Evolutionary conservation across 2,329 filamentous ascomycete genomes (phyloP).

Genomic region (Paraconiothyrium sp.): DNA sequence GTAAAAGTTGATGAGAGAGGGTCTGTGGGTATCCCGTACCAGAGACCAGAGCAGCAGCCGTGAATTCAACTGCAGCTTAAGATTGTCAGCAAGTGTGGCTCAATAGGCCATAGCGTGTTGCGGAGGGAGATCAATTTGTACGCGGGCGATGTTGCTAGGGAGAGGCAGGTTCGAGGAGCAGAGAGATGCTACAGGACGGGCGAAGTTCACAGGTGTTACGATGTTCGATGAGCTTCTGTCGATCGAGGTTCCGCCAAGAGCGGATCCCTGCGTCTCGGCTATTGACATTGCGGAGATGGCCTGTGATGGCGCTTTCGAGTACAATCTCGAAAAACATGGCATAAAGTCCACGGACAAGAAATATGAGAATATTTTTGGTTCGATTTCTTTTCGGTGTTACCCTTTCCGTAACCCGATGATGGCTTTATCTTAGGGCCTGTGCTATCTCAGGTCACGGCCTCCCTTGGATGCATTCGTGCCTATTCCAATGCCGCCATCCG

Average conservation of each 20-base stretch:
- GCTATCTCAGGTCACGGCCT: not conserved
- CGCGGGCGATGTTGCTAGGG: slow-evolving; percentile 7
- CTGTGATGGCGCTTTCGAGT: not conserved
- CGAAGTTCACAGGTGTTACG: slow-evolving; percentile 8
- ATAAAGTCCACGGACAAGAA: not conserved
- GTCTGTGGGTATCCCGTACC: slow-evolving; percentile 12
- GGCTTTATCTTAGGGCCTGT: not conserved
- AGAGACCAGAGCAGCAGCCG: slow-evolving; percentile 10
- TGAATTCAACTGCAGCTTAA: not conserved
- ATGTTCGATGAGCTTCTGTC: slow-evolving; percentile 15
- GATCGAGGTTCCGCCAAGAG: slow-evolving; percentile 8
- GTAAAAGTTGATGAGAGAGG: not conserved
- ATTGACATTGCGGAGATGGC: slow-evolving; percentile 12
- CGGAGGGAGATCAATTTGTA: slow-evolving; percentile 11
- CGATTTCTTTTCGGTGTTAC: too few relatives aligned
- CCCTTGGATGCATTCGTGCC: not conserved
- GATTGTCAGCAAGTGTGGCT: slow-evolving; percentile 3
- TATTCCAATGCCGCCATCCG: not conserved
- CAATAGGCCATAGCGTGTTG: slow-evolving; percentile 18
- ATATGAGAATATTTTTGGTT: not conserved
- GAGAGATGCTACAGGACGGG: slow-evolving; percentile 5
- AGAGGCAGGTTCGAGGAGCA: slow-evolving; percentile 2
- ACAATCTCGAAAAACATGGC: not conserved
- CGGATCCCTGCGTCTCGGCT: slow-evolving; percentile 11
- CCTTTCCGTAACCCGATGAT: not conserved